These are phyloP conservation scores for Pseudocercospora eumusae DNA, from an alignment of 2,329 filamentous ascomycete genomes.

Conservation along the genomic window DNA sequence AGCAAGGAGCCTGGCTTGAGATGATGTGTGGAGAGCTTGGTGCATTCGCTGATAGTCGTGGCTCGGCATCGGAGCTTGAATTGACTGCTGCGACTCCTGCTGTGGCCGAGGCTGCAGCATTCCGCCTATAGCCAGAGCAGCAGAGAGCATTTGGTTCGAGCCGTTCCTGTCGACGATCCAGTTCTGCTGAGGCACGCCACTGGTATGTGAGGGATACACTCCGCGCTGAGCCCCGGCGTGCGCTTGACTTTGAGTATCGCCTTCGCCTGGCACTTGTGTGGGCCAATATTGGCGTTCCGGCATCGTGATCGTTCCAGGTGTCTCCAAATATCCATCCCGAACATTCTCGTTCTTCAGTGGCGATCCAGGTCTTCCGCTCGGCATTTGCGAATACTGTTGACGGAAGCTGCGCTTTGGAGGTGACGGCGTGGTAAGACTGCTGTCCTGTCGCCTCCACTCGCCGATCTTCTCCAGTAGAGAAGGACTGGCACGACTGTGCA, in stretches of 20 bases:
- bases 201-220: neutral
- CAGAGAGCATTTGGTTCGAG: neutral
- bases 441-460: slow-evolving; percentile 17
- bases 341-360: slow-evolving; percentile 2
- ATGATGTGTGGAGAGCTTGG: neutral
- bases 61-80: neutral
- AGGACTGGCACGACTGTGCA: slow-evolving; percentile 5
- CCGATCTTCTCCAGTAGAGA: slow-evolving; percentile 21
- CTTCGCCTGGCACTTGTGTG: neutral
- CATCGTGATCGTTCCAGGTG: neutral
- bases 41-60: neutral
- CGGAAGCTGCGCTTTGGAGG: neutral
- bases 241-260: neutral
- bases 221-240: neutral
- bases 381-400: neutral
- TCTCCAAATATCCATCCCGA: neutral
- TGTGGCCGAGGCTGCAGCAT: neutral
- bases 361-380: neutral
- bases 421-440: neutral
- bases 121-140: neutral
- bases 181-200: neutral
- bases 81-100: neutral
- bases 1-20: neutral
- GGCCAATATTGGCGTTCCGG: neutral
- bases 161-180: slow-evolving; percentile 4